phyloP scores from a whole-genome alignment of 225 moss, liverwort and hornwort genomes.

The Lunularia cruciata region DNA sequence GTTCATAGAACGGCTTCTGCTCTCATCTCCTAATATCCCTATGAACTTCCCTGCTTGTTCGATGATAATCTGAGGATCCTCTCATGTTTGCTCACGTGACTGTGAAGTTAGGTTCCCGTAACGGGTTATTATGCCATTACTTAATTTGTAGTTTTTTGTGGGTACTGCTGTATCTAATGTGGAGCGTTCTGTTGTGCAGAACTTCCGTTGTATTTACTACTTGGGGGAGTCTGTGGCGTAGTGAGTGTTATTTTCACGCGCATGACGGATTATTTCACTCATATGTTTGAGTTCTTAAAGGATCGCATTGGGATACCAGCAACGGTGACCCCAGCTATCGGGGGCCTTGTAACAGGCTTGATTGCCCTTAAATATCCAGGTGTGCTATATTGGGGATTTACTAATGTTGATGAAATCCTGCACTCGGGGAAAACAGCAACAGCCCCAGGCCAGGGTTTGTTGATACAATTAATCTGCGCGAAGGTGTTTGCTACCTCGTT shows the following conservation, averaged over 20 bases:
- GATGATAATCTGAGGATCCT: no score
- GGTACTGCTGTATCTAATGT: no score
- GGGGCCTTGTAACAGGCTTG: slow-evolving; percentile 75
- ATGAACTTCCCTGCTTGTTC: no score
- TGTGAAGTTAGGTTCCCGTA: no score
- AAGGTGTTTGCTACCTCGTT: slow-evolving; percentile 86
- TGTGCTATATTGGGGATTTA: slow-evolving; percentile 96
- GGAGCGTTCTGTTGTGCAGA: slow-evolving; percentile 42
- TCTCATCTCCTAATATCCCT: no score
- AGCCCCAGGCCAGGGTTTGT: slow-evolving; percentile 76
- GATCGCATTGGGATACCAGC: slow-evolving; percentile 72
- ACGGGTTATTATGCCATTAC: no score
- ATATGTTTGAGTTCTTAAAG: slow-evolving; percentile 68
- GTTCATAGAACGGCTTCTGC: no score
- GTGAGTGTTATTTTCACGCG: slow-evolving; percentile 75
- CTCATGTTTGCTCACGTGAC: no score
- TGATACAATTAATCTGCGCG: slow-evolving; percentile 74
- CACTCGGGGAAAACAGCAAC: slow-evolving; percentile 72
- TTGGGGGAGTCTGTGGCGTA: slow-evolving; percentile 87
- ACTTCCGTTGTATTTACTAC: slow-evolving; percentile 77
- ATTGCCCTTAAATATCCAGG: slow-evolving; percentile 87
- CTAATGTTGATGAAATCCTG: slow-evolving; percentile 95
- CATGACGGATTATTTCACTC: slow-evolving; percentile 70
- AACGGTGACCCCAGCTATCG: slow-evolving; percentile 88
- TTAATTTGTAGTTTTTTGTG: no score